Percentiles rank a stretch among this genome's conserved stretches.
Conservation (phyloP, 805 yeast species). For the Kazachstania martiniae region DNA sequence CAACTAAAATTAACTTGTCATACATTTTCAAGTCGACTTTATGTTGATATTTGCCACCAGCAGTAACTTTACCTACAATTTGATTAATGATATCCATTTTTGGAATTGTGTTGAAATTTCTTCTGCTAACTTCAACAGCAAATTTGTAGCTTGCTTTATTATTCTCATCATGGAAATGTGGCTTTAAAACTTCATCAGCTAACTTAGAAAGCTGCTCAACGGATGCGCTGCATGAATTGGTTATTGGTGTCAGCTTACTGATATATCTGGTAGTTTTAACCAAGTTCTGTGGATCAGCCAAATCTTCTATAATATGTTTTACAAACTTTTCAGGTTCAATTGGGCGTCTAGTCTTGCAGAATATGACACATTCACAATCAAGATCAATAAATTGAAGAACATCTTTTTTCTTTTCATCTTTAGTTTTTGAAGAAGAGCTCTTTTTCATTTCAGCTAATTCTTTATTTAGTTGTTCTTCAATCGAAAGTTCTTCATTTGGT, state of each 20-base stretch:
- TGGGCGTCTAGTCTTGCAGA: slow-evolving; percentile 71
- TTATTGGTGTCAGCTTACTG: slow-evolving; percentile 73
- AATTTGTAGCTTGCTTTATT: slow-evolving; percentile 35
- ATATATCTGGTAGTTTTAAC: slow-evolving; percentile 58
- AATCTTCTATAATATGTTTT: slow-evolving; percentile 49
- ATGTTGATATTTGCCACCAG: slow-evolving; percentile 47
- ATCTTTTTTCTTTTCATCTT: slow-evolving; percentile 32
- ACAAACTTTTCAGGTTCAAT: slow-evolving; percentile 70
- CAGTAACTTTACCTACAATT: slow-evolving; percentile 63
- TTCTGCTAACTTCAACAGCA: slow-evolving; percentile 69
- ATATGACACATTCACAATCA: slow-evolving; percentile 75
- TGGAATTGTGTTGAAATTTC: slow-evolving; percentile 67
- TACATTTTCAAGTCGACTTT: slow-evolving; percentile 68
- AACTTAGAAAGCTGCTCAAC: slow-evolving; percentile 55
- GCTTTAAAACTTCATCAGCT: slow-evolving; percentile 47
- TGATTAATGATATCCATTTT: slow-evolving; percentile 63
- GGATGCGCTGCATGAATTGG: slow-evolving; percentile 61
- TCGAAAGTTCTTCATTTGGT: slow-evolving; percentile 36
- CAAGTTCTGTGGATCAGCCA: slow-evolving; percentile 32
- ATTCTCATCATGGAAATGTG: slow-evolving; percentile 48
- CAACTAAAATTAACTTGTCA: slow-evolving; percentile 72
- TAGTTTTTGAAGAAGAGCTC: slow-evolving; percentile 23
- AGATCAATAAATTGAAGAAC: slow-evolving; percentile 49
- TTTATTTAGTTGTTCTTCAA: slow-evolving; percentile 65
- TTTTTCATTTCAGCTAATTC: slow-evolving; percentile 59